phyloP scores from a whole-genome alignment of 2,329 filamentous ascomycete species.

The Ustulina deusta region DNA sequence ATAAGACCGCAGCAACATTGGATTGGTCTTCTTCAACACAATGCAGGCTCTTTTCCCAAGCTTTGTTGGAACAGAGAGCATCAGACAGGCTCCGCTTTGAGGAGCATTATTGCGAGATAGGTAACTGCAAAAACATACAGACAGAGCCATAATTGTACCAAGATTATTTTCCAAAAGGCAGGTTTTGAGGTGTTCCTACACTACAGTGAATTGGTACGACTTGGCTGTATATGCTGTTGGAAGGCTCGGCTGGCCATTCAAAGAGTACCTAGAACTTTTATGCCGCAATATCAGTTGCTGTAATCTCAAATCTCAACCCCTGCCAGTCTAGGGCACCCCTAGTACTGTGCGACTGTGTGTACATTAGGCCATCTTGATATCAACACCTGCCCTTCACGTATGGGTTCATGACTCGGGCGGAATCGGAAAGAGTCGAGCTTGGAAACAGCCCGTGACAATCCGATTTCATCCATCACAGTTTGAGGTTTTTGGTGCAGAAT shows the following conservation, averaged over 20 bases:
- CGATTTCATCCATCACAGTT: conserved; percentile 5
- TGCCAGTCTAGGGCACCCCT: conserved; percentile 15
- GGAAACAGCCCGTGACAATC: conserved; percentile 13
- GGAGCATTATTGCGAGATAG: conserved; percentile 1
- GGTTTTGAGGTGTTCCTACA: not conserved
- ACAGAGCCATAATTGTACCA: conserved; percentile 1
- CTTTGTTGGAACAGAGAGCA: conserved; percentile 3
- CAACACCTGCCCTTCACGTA: not conserved
- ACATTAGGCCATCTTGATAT: conserved; percentile 5
- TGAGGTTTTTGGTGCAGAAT: not conserved
- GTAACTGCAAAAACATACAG: conserved; percentile 1
- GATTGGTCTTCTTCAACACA: conserved; percentile 3
- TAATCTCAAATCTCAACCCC: conserved; percentile 23
- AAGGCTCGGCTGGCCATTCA: not conserved
- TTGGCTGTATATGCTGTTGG: not conserved
- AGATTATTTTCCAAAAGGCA: not conserved
- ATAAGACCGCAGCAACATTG: conserved; percentile 2
- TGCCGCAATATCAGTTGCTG: not conserved
- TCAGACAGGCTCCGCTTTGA: not conserved
- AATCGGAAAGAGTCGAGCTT: conserved; percentile 16
- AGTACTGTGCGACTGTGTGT: not conserved
- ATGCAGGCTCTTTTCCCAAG: conserved; percentile 2
- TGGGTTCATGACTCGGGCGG: conserved; percentile 9
- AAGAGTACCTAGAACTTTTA: not conserved
- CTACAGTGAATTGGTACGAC: not conserved